phyloP scores from a whole-genome alignment of 768 basidiomycete species.

The Boletus reticulatus region DNA sequence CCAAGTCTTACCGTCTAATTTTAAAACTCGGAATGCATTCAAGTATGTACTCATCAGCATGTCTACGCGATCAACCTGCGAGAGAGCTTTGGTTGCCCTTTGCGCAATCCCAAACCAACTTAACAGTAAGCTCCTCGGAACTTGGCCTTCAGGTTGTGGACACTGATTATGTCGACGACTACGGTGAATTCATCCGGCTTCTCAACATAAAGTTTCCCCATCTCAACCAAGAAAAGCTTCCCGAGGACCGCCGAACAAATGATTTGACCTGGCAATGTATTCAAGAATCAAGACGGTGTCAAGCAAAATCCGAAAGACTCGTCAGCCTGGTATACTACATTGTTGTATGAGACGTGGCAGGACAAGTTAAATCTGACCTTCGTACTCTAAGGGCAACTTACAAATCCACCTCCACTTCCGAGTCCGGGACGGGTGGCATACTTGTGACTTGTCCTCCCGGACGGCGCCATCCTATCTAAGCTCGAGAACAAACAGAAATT shows the following conservation, averaged over 20 bases:
- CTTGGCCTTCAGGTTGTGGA: no score
- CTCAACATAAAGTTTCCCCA: conserved; percentile 9
- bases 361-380: not conserved
- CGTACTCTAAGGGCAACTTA: not conserved
- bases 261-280: not conserved
- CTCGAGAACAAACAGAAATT: not conserved
- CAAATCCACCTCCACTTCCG: not conserved
- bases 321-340: not conserved
- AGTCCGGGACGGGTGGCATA: no score
- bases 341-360: not conserved
- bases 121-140: no score
- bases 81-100: no score
- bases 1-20: no score
- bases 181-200: not conserved
- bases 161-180: conserved; percentile 25
- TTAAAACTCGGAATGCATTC: no score
- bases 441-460: no score
- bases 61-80: no score
- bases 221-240: conserved; percentile 6
- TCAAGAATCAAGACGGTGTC: not conserved
- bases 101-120: no score
- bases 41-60: no score
- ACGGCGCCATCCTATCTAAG: not conserved
- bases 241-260: not conserved
- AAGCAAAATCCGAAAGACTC: no score